These are phyloP conservation scores for Xenosphaeropsis pyriputrescens DNA, from an alignment of 2,329 filamentous ascomycete species.

Conservation along the genomic window DNA sequence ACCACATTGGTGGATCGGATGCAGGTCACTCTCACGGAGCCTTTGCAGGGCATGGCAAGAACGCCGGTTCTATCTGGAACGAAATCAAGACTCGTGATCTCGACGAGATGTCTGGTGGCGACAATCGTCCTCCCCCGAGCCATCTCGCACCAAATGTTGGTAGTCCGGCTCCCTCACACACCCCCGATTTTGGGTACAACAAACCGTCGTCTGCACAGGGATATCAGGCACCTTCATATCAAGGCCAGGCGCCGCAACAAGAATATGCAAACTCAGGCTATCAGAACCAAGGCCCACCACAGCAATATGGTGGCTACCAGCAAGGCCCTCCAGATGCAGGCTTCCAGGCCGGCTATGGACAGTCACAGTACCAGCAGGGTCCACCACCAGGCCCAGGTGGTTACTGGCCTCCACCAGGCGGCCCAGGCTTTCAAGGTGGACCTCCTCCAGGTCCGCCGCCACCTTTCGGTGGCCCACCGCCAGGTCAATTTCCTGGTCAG, in stretches of 20 bases:
- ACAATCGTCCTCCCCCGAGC: conserved; percentile 21
- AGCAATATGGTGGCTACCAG: conserved; percentile 1
- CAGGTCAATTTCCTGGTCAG: conserved; percentile 16
- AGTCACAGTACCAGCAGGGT: conserved; percentile 13
- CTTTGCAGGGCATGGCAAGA: conserved; percentile 35
- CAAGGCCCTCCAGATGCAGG: conserved; percentile 8
- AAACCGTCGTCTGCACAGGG: conserved; percentile 4
- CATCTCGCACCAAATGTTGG: conserved; percentile 12
- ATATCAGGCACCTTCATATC: conserved; percentile 1
- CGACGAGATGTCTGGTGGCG: conserved; percentile 34
- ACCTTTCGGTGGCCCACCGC: conserved; percentile 15
- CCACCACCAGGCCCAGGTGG: conserved; percentile 15
- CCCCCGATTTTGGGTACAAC: conserved; percentile 5
- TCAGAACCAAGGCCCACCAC: neutral
- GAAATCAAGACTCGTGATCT: conserved; percentile 45
- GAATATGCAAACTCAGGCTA: neutral
- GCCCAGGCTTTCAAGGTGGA: conserved; percentile 10
- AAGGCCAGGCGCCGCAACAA: conserved; percentile 1
- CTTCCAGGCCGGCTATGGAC: conserved; percentile 5
- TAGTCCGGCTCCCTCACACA: conserved; percentile 8
- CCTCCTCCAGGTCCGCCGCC: conserved; percentile 8
- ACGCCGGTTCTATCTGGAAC: conserved; percentile 42
- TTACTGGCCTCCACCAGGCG: conserved; percentile 14
- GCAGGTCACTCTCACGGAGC: conserved; percentile 17
- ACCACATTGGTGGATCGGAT: conserved; percentile 42